These are phyloP conservation scores for Saccharomycopsis sp. DNA, from an alignment of 805 yeast species.

Conservation along the genomic window DNA sequence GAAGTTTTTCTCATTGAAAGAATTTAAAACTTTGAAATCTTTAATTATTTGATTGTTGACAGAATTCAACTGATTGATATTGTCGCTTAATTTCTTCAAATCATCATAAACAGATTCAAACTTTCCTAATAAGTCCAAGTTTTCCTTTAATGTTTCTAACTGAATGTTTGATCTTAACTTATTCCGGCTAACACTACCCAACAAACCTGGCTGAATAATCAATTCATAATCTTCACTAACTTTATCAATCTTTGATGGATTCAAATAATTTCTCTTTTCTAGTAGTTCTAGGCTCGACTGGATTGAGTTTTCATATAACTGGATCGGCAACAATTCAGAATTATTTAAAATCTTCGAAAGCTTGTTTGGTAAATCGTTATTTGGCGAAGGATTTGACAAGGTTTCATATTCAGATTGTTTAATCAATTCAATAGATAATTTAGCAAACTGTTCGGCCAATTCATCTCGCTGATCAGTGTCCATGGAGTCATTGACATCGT, in stretches of 20 bases:
- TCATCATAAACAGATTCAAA: slow-evolving; percentile 30
- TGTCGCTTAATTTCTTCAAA: slow-evolving; percentile 6
- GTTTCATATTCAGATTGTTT: not conserved
- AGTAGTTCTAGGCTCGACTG: slow-evolving; percentile 5
- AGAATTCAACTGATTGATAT: slow-evolving; percentile 9
- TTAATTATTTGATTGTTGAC: slow-evolving; percentile 5
- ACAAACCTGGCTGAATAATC: slow-evolving; percentile 25
- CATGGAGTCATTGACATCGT: not conserved
- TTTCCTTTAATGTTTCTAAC: slow-evolving; percentile 45
- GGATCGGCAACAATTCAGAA: not conserved
- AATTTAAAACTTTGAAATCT: slow-evolving; percentile 19
- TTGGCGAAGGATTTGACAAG: too few relatives aligned
- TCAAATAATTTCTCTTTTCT: slow-evolving; percentile 8
- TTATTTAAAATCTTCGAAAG: slow-evolving; percentile 8
- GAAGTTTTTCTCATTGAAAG: slow-evolving; percentile 11
- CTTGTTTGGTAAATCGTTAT: slow-evolving; percentile 3
- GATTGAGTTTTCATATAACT: not conserved
- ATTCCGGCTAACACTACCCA: slow-evolving; percentile 53
- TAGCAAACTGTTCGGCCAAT: slow-evolving; percentile 9
- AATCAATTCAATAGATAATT: slow-evolving; percentile 7
- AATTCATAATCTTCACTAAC: slow-evolving; percentile 2
- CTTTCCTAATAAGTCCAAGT: slow-evolving; percentile 36
- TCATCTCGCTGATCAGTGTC: not conserved
- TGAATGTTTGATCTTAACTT: slow-evolving; percentile 52
- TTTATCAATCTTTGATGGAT: not conserved